A percentile compares a stretch with the other conserved stretches of the same genome.
These are phyloP conservation scores for Collybia sp. DNA, from an alignment of 768 basidiomycete genomes.

Conservation along the genomic window DNA sequence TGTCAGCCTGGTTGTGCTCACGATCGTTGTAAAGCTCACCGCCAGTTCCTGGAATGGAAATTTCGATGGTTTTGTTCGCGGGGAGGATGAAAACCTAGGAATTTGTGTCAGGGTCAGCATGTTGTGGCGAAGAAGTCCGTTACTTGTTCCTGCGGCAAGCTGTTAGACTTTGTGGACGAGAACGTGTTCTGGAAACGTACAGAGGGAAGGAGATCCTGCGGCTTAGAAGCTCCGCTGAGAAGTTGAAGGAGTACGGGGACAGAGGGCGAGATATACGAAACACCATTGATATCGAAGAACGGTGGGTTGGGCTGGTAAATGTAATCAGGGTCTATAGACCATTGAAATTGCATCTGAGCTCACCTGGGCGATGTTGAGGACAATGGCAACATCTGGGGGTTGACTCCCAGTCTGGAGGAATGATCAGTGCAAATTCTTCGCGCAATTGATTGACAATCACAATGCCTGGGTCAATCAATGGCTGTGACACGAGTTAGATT, in stretches of 20 bases:
- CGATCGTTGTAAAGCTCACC: not conserved
- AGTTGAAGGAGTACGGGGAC: constrained; percentile 56
- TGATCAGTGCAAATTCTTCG: not conserved
- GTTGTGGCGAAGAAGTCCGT: not conserved
- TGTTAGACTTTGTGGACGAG: too few relatives aligned
- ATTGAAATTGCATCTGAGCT: constrained; percentile 28
- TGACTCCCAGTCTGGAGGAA: constrained; percentile 10
- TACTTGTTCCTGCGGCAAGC: not conserved
- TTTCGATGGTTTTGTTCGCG: not conserved
- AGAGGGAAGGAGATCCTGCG: constrained; percentile 32
- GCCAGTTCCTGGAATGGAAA: not conserved
- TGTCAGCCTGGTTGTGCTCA: not conserved
- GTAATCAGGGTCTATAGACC: constrained; percentile 11
- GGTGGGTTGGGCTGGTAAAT: not conserved
- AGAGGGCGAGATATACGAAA: constrained; percentile 28
- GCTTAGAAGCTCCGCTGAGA: constrained; percentile 42
- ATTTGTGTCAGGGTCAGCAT: not conserved
- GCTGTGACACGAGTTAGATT: constrained; percentile 17
- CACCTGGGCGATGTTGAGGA: constrained; percentile 6
- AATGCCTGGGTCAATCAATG: not conserved
- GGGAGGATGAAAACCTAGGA: constrained; percentile 3
- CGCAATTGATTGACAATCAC: not conserved
- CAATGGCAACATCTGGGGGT: constrained; percentile 5
- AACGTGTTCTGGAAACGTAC: constrained; percentile 29
- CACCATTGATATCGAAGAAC: constrained; percentile 25